Percentiles rank a stretch among this genome's conserved stretches.
Evolutionary conservation across 2,329 filamentous ascomycete species (phyloP).

Genomic region (Tolypocladium paradoxum): DNA sequence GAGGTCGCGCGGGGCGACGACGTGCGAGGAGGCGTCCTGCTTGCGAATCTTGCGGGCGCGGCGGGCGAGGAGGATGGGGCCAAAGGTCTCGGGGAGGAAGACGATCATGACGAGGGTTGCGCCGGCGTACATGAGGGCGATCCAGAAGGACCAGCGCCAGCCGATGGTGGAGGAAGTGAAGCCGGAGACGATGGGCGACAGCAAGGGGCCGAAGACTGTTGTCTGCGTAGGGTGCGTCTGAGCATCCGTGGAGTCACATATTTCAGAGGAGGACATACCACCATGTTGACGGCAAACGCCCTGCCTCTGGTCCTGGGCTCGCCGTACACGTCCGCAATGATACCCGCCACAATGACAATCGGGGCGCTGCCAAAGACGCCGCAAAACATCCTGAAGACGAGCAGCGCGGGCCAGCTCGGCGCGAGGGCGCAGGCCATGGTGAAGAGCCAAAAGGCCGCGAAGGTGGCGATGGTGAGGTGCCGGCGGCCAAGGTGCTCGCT

Average conservation of each 20-base stretch:
- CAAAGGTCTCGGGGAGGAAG: constrained; percentile 56
- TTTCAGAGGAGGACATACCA: constrained; percentile 22
- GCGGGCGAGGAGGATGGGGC: constrained; percentile 43
- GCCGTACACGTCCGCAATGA: constrained; percentile 54
- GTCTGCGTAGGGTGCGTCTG: constrained; percentile 22
- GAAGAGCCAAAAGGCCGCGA: constrained; percentile 34
- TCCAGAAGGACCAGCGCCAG: constrained; percentile 64
- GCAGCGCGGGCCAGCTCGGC: constrained; percentile 38
- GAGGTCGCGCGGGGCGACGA: constrained; percentile 52
- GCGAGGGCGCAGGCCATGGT: constrained; percentile 42
- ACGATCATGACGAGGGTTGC: constrained; percentile 46
- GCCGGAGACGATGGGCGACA: constrained; percentile 54
- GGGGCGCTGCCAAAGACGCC: constrained; percentile 42
- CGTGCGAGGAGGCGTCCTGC: constrained; percentile 36
- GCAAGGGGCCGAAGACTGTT: constrained; percentile 55
- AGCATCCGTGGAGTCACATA: not conserved
- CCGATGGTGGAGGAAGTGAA: constrained; percentile 46
- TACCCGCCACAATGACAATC: constrained; percentile 48
- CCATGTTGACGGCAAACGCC: constrained; percentile 54
- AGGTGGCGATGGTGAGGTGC: constrained; percentile 29
- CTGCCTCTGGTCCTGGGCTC: constrained; percentile 39
- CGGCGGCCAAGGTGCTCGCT: constrained; percentile 52
- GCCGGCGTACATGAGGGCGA: constrained; percentile 58
- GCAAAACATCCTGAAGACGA: constrained; percentile 40
- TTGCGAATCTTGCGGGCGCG: constrained; percentile 48